Base-by-base conservation (phyloP, 169 alveolate species). In the Eimeria maxima region DNA sequence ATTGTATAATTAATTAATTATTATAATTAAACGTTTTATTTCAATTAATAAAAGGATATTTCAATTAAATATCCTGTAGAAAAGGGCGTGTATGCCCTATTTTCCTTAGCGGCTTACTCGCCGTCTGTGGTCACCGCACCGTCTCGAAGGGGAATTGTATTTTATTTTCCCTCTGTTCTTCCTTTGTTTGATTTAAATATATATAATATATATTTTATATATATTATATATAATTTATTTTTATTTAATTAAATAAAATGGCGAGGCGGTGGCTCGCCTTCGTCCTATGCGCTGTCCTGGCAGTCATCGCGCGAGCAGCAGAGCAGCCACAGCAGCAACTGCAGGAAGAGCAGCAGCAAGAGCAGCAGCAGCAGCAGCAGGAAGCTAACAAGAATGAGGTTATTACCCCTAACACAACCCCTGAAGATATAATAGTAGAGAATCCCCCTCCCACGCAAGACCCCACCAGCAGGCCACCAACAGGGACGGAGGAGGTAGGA, bases 301-400 rank as follows among this genome's bases (percentile, higher is more conserved):
- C 47, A 24, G 81, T 16, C 67, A 24, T 24, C 16, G 47, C 81
- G n/a, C 47, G 6, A 57, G 67, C 67, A 57, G 67, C 67, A 13
- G 67, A 57, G 20, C 81, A 10, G 81, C 38, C 78, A 16, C 81
- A 71, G 47, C 81, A 71, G 47, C 81, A 71, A 24, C 81, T 22
- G 81, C 42, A 71, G 81, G 22, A 29, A 38, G 53, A 27, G 27
- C 5, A 76, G 63, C 88, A 76, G 88, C 88, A 10, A 8, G 38
- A 76, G 60, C 42, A 38, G 60, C 50, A 76, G 63, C 88, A 29
- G 50, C 38, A 76, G 57, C n/a, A n/a, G n/a, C n/a, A n/a, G n/a
- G n/a, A n/a, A n/a, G n/a, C n/a, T n/a, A n/a, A n/a, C n/a, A n/a
- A n/a, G n/a, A n/a, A n/a, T n/a, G n/a, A n/a, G n/a, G n/a, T n/a